These are phyloP conservation scores for Yamadazyma takamatsuzukensis DNA, from an alignment of 805 yeast species.

Conservation along the genomic window DNA sequence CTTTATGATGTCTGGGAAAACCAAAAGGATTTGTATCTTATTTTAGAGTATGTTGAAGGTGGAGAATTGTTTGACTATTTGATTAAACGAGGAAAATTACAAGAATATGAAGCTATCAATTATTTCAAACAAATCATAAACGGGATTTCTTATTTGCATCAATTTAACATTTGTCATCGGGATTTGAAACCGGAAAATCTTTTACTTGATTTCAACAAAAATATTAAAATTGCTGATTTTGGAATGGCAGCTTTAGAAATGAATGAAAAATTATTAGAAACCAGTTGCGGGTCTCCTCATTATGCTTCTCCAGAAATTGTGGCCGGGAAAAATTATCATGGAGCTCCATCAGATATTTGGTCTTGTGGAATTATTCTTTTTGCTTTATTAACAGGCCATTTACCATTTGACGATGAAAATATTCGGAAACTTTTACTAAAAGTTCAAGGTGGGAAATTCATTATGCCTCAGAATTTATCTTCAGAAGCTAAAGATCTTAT, in stretches of 20 bases:
- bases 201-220: constrained; percentile 73
- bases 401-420: constrained; percentile 96
- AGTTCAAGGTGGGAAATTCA: constrained; percentile 85
- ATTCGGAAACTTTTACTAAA: constrained; percentile 81
- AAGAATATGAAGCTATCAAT: constrained; percentile 84
- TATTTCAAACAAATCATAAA: constrained; percentile 84
- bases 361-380: constrained; percentile 94
- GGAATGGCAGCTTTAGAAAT: constrained; percentile 98
- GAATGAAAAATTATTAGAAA: constrained; percentile 75
- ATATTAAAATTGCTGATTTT: constrained; percentile 95
- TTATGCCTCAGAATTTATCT: constrained; percentile 77
- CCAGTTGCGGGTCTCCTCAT: constrained; percentile 97
- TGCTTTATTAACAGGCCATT: constrained; percentile 89
- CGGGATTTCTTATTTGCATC: constrained; percentile 82
- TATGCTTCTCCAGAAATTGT: constrained; percentile 98
- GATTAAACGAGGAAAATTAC: constrained; percentile 82
- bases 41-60: constrained; percentile 93
- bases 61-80: constrained; percentile 93
- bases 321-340: constrained; percentile 91
- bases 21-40: constrained; percentile 75
- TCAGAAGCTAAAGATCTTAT: constrained; percentile 85
- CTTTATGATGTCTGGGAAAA: constrained; percentile 87
- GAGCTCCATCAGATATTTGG: constrained; percentile 97
- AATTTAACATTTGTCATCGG: constrained; percentile 82
- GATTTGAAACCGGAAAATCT: constrained; percentile 83